Base-by-base conservation (phyloP, 345 rosid species). In the Gossypium australe region DNA sequence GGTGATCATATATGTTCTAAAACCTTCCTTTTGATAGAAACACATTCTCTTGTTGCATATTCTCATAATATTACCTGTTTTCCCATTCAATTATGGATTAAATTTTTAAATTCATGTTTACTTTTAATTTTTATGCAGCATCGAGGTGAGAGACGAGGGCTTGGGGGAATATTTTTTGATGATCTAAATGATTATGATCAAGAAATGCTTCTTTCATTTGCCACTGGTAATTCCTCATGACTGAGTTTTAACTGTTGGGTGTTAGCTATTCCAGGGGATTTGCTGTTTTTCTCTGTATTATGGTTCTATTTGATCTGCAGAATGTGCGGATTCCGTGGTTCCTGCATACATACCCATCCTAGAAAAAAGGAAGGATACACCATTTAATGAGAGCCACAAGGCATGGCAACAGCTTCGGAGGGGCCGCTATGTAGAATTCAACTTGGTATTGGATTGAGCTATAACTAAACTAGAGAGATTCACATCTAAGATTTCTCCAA, bases 321-420 rank as follows among this genome's bases (percentile, higher is more conserved):
- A 95, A 76, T 93, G 99, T 83, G 92, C 98, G 0, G 88, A 90
- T 77, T 89, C 98, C 45, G 99, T 95, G 72, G 80, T 95, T 71
- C 94, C 96, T 18, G 98, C 99, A 77, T 95, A 95, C 79, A 82
- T 91, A 80, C 99, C 99, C 44, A 93, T 95, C 64, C 76, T 95
- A 74, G 94, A 89, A 78, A 95, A 80, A 80, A 88, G 97, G 83
- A 95, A 89, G 78, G 93, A 93, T 60, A 89, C 66, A 11, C 90
- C 91, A 9, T 95, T 86, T 74, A 87, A 92, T 8, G 97, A 95
- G 75, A 76, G 81, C 71, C 89, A 95, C 81, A 93, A 91, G 86
- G 98, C 94, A 29, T 95, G 98, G 98, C 99, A 95, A 76, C 99
- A 95, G 79, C 71, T 95, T 78, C 91, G 99, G 11, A 80, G 99